These are phyloP conservation scores for Pseudofabraea citricarpa DNA, from an alignment of 2,329 filamentous ascomycete species.

Conservation along the genomic window DNA sequence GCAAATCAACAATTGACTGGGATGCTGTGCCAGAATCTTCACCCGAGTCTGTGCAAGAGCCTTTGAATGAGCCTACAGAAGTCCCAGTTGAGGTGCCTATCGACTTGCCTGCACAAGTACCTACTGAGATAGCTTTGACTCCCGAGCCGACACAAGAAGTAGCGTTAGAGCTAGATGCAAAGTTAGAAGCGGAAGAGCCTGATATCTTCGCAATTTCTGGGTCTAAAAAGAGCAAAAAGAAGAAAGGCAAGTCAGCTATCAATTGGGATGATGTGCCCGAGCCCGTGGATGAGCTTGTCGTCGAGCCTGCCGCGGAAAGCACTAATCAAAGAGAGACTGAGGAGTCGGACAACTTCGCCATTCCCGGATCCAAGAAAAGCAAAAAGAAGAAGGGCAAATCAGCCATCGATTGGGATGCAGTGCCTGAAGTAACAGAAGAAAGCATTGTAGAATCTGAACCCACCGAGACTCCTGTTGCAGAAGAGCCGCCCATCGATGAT, in stretches of 20 bases:
- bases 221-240: constrained; percentile 15
- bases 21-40: constrained; percentile 5
- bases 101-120: too few relatives aligned
- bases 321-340: too few relatives aligned
- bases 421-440: background rate
- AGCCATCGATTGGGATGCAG: background rate
- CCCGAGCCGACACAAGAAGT: background rate
- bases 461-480: background rate
- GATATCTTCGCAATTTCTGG: constrained; percentile 6
- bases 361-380: too few relatives aligned
- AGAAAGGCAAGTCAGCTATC: constrained; percentile 6
- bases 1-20: constrained; percentile 7
- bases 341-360: too few relatives aligned
- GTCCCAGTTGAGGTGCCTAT: too few relatives aligned
- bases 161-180: background rate
- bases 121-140: background rate
- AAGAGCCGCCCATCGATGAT: background rate
- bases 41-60: background rate
- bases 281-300: too few relatives aligned
- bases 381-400: background rate
- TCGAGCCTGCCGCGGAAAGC: too few relatives aligned
- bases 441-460: constrained; percentile 7
- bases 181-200: constrained; percentile 3
- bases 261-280: constrained; percentile 10
- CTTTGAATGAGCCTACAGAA: too few relatives aligned